Percentiles rank a stretch among this genome's conserved stretches.
These are phyloP conservation scores for Penicillium sp. DNA, from an alignment of 2,329 filamentous ascomycete genomes.

Conservation along the genomic window DNA sequence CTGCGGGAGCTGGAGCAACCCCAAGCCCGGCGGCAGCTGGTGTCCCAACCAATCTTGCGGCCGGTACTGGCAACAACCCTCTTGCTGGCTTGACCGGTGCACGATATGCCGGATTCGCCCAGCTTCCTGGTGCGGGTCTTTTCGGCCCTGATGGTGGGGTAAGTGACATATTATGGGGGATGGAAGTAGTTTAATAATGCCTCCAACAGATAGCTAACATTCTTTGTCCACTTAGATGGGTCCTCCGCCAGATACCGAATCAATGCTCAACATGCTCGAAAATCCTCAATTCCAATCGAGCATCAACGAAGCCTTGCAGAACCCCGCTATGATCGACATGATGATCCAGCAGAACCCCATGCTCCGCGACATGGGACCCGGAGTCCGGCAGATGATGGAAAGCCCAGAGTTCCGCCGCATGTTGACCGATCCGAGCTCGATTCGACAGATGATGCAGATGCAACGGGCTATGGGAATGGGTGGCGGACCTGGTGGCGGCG, in stretches of 20 bases:
- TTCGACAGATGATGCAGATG: conserved; percentile 80
- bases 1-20: conserved; percentile 30
- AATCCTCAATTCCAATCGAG: conserved; percentile 82
- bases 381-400: conserved; percentile 79
- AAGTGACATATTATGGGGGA: conserved; percentile 45
- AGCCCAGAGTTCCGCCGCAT: conserved; percentile 86
- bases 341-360: conserved; percentile 90
- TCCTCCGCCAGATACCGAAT: conserved; percentile 75
- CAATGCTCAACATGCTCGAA: conserved; percentile 78
- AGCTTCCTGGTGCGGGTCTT: conserved; percentile 79
- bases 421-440: conserved; percentile 85
- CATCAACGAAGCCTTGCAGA: conserved; percentile 93
- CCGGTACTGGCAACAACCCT: conserved; percentile 72
- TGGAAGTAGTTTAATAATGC: background rate
- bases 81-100: conserved; percentile 88
- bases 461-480: conserved; percentile 59
- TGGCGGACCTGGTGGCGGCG: conserved; percentile 51
- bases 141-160: conserved; percentile 95
- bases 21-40: conserved; percentile 33
- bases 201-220: conserved; percentile 12
- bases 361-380: conserved; percentile 66
- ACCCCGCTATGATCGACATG: conserved; percentile 91
- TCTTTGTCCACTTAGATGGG: conserved; percentile 66
- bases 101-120: conserved; percentile 86
- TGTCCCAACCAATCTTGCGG: conserved; percentile 48